Evolutionary conservation across 192 early-diverging fungal genomes (phyloP), one percentile per base, ranked within the genome.

Genomic region (Podila epigama): DNA sequence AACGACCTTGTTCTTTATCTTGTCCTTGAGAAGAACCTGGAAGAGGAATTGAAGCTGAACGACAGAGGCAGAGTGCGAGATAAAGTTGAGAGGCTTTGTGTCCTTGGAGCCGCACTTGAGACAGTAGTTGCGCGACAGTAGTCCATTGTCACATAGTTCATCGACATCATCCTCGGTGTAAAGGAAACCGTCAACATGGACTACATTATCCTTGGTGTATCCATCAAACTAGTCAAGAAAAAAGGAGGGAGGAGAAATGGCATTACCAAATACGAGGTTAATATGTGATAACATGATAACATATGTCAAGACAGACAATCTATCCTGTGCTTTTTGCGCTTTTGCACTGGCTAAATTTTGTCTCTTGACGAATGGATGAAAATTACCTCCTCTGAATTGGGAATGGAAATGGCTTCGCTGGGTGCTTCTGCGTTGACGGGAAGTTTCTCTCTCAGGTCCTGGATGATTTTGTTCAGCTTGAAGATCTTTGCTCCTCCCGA

Each of bases 141-240:
- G 77, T 25, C 87, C 87, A 20, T 79, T 33, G 27, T 88, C 87
- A 25, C 85, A 85, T 13, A 89, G 58, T n/a, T 87, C 83, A 44
- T 89, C 88, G 5, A 89, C 80, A 68, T 85, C 83, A 4, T 86
- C 87, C 58, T 89, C 88, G 25, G 69, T 80, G 60, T 81, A 89
- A 18, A 89, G 60, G 58, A 89, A 89, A 5, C 77, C 70, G 40
- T 89, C 88, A 0, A 89, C 88, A 70, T 89, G 87, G 13, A 88
- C 73, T 0, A 87, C 86, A 31, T 86, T 88, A 42, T 84, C 62
- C 39, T 77, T 68, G 42, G 68, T 85, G 39, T 79, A 86, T 22
- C 77, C 87, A 33, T 69, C 62, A 53, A 87, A 85, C 84, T 89
- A 70, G 29, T 22, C 7, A 15, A 55, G 18, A 41, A 63, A 33